phyloP scores from a whole-genome alignment of 495 filamentous ascomycete genomes.

The Hyaloscypha bicolor region DNA sequence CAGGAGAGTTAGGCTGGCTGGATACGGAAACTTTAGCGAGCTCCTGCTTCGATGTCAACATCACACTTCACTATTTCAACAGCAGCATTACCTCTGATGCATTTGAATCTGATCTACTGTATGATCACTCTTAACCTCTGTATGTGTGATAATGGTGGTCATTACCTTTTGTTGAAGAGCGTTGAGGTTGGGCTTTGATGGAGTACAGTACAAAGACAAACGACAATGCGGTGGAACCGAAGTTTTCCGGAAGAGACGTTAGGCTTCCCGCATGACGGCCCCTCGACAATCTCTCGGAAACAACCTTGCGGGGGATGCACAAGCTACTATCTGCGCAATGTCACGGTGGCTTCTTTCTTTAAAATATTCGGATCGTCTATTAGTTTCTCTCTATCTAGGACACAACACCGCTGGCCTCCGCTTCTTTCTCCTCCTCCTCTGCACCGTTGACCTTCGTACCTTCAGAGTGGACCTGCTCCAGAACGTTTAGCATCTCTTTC shows the following conservation, averaged over 20 bases:
- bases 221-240: not conserved
- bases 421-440: constrained; percentile 40
- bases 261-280: not conserved
- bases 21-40: not conserved
- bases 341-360: not conserved
- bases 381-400: constrained; percentile 29
- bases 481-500: constrained; percentile 61
- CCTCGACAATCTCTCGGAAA: not conserved
- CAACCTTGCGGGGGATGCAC: not conserved
- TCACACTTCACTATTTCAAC: not conserved
- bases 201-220: not conserved
- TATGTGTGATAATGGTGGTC: not conserved
- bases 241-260: not conserved
- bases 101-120: too few relatives aligned
- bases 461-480: constrained; percentile 54
- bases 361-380: not conserved
- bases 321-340: not conserved
- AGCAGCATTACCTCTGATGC: too few relatives aligned
- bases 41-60: not conserved
- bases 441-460: constrained; percentile 18
- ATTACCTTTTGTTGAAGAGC: not conserved
- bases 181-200: not conserved
- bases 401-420: constrained; percentile 38
- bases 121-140: not conserved
- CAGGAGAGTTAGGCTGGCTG: not conserved